Conservation (phyloP, 805 yeast genomes). For the Metschnikowia similis region DNA sequence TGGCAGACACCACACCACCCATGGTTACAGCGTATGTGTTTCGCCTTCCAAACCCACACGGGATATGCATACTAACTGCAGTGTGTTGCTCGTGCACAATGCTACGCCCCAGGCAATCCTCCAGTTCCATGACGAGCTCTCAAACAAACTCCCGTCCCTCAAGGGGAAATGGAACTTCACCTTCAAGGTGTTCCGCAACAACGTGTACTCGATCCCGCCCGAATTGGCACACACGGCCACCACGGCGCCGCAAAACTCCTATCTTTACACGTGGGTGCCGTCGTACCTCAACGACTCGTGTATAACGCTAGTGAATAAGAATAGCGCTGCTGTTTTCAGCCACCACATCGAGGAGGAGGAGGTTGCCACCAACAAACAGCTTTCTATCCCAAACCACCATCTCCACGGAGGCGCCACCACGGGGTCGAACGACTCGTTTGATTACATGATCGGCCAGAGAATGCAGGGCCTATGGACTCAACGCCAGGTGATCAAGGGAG, state of each 20-base stretch:
- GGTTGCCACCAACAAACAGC: constrained; percentile 9
- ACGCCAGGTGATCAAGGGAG: constrained; percentile 68
- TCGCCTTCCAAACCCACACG: background rate
- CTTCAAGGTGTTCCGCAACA: constrained; percentile 63
- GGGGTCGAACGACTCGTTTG: constrained; percentile 56
- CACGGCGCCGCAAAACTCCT: constrained; percentile 38
- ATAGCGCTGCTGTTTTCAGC: constrained; percentile 33
- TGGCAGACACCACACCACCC: background rate
- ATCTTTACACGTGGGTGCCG: constrained; percentile 47
- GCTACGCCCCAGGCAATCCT: constrained; percentile 59
- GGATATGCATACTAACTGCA: constrained; percentile 19
- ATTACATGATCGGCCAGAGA: constrained; percentile 49
- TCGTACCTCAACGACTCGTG: constrained; percentile 47
- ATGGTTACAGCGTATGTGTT: constrained; percentile 42
- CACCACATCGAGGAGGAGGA: constrained; percentile 35
- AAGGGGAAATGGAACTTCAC: constrained; percentile 67
- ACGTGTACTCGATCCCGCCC: constrained; percentile 48
- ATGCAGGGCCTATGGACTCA: constrained; percentile 67
- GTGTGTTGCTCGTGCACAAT: constrained; percentile 34
- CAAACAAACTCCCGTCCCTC: constrained; percentile 59
- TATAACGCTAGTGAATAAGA: constrained; percentile 46
- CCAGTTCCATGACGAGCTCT: constrained; percentile 64
- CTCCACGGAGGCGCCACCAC: constrained; percentile 50
- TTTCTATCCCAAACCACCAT: constrained; percentile 33
- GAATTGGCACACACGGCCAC: constrained; percentile 24